These are phyloP conservation scores for Penicillium subrubescens DNA, from an alignment of 495 filamentous ascomycete genomes.

Conservation along the genomic window DNA sequence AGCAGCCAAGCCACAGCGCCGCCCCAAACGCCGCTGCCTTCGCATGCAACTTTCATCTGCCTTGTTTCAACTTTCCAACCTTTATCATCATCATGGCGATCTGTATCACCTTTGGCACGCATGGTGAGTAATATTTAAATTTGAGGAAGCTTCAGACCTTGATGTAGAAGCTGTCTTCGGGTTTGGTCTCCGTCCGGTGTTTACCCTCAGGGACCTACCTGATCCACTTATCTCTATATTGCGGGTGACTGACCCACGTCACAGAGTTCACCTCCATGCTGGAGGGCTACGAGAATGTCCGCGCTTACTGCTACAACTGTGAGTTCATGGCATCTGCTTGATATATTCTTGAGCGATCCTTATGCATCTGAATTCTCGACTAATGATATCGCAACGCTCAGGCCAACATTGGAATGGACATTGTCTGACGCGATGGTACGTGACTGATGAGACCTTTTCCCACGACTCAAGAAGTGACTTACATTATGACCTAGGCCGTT, in stretches of 20 bases:
- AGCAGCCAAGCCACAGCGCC: constrained; percentile 35
- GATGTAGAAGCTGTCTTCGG: constrained; percentile 9
- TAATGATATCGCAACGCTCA: constrained; percentile 17
- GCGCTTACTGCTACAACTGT: constrained; percentile 60
- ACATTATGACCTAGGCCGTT: constrained; percentile 43
- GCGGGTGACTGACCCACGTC: constrained; percentile 3
- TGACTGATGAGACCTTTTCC: background rate
- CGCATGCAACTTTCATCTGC: constrained; percentile 1
- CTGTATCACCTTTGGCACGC: constrained; percentile 58
- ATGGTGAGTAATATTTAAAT: constrained; percentile 38
- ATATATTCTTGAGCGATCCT: background rate
- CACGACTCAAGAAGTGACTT: constrained; percentile 10
- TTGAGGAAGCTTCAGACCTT: background rate
- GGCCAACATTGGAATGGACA: constrained; percentile 55
- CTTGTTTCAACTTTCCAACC: background rate
- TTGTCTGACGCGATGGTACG: constrained; percentile 55
- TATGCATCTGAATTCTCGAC: background rate
- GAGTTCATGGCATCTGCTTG: constrained; percentile 18
- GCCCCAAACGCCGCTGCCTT: constrained; percentile 30
- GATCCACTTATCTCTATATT: constrained; percentile 10
- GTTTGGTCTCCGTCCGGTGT: constrained; percentile 11
- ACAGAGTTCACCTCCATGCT: constrained; percentile 55
- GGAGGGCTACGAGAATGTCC: constrained; percentile 56
- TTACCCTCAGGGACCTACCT: constrained; percentile 12
- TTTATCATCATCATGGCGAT: constrained; percentile 45